Conservation (phyloP, 163 green algal species). For the Scenedesmus sp. region DNA sequence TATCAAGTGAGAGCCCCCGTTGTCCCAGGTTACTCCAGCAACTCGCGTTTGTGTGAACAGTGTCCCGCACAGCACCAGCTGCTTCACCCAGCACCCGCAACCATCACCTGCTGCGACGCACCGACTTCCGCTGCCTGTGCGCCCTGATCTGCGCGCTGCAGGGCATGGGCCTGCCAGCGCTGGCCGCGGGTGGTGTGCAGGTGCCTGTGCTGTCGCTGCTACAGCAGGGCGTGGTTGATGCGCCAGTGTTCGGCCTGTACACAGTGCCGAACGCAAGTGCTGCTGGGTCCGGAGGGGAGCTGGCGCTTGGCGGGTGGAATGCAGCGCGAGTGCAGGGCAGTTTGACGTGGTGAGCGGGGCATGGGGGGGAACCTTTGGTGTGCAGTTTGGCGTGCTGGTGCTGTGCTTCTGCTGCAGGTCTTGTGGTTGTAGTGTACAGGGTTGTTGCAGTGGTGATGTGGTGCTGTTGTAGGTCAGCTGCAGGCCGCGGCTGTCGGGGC, state of each 20-base stretch:
- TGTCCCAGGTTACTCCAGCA: too few species aligned
- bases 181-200: slow-evolving; percentile 27
- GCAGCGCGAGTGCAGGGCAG: background rate
- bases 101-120: too few species aligned
- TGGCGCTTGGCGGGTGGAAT: slow-evolving; percentile 19
- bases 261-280: background rate
- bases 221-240: slow-evolving; percentile 11
- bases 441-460: background rate
- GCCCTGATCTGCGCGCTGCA: background rate
- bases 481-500: too few species aligned
- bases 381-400: background rate
- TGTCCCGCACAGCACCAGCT: too few species aligned
- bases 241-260: slow-evolving; percentile 27
- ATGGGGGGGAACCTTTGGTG: too few species aligned
- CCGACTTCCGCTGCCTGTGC: background rate
- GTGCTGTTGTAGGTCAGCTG: background rate
- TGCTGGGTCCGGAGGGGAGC: slow-evolving; percentile 2
- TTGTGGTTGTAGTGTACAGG: too few species aligned
- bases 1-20: too few species aligned
- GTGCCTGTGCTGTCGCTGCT: slow-evolving; percentile 25
- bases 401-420: background rate
- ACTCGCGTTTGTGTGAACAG: too few species aligned
- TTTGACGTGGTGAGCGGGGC: background rate
- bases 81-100: too few species aligned
- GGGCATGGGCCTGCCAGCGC: slow-evolving; percentile 25